Percentiles rank a stretch among this genome's conserved stretches.
These are phyloP conservation scores for Teratosphaeria zuluensis DNA, from an alignment of 2,329 filamentous ascomycete species.

Conservation along the genomic window DNA sequence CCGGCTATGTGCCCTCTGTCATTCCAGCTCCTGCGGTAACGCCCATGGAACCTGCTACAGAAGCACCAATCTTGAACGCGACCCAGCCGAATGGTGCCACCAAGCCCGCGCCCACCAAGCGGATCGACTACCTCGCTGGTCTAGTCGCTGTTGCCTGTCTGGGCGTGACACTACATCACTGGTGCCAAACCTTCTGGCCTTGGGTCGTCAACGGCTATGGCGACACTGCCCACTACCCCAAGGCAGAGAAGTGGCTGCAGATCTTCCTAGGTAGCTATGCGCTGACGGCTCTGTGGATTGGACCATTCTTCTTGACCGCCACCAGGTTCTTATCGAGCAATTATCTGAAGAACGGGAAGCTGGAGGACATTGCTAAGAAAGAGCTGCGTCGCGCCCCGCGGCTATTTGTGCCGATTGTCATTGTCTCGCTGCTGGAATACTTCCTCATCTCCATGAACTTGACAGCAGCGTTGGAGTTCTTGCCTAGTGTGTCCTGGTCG, in stretches of 20 bases:
- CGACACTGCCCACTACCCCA: slow-evolving; percentile 26
- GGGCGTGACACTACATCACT: slow-evolving; percentile 37
- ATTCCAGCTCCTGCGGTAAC: background rate
- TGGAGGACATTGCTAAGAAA: slow-evolving; percentile 34
- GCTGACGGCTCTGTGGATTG: slow-evolving; percentile 38
- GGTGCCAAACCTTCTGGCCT: slow-evolving; percentile 31
- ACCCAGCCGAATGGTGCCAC: background rate
- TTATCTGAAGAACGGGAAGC: slow-evolving; percentile 34
- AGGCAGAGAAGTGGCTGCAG: slow-evolving; percentile 31
- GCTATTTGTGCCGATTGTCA: slow-evolving; percentile 36
- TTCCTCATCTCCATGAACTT: slow-evolving; percentile 36
- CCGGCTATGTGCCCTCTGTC: background rate
- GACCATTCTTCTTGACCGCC: slow-evolving; percentile 40
- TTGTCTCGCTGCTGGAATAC: slow-evolving; percentile 35
- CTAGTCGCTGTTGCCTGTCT: slow-evolving; percentile 35
- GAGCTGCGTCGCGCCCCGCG: slow-evolving; percentile 34
- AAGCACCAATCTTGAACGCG: background rate
- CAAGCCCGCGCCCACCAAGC: background rate
- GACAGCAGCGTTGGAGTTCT: slow-evolving; percentile 32
- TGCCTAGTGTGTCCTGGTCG: slow-evolving; percentile 38
- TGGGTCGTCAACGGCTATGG: slow-evolving; percentile 12
- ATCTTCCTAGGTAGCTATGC: slow-evolving; percentile 33
- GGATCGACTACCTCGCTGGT: slow-evolving; percentile 29
- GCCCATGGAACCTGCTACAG: background rate
- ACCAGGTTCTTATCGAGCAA: slow-evolving; percentile 35